Evolutionary conservation across 768 basidiomycete species (phyloP), one percentile per base, ranked within the genome.

Genomic region (Lyophyllum semitale): DNA sequence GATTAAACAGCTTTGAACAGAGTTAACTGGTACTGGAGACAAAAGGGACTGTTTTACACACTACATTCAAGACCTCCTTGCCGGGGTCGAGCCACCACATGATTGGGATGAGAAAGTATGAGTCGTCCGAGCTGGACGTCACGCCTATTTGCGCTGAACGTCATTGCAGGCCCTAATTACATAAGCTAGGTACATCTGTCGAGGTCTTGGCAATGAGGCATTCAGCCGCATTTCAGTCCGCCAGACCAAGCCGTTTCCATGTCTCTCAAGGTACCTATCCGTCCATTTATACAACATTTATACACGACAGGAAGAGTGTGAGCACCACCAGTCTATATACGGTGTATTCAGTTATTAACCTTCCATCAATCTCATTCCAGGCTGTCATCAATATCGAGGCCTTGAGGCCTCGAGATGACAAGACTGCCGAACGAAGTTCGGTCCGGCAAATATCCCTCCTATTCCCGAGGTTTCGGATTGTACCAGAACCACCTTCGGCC

Each of bases 71-170:
- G 37, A 92, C 81, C 71, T 93, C 91, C 69, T 91, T 92, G 52
- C 88, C 90, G 49, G 91, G 91, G 70, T 92, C 88, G 35, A 89
- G 75, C 88, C 89, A 93, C 91, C 91, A 93, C 88, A 91, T 91
- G 27, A 15, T 29, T 33, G 51, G 51, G 37, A 38, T 58, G 27
- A 27, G 38, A 32, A 38, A 41, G 20, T n/a, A 52, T 42, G 20
- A 26, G 25, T 35, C 22, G 25, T 33, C 33, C 38, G 25, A 33
- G 29, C 4, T 23, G n/a, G 44, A 27, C 44, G 43, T 44, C 43
- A 44, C 43, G 23, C 6, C 12, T 37, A 37, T n/a, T 12, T 20
- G 17, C 15, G 9, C 20, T 13, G 26, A 35, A 48, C 57, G 47
- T 58, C 53, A 49, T 49, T 41, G 48, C 42, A 38, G 9, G 35